Evolutionary conservation across 2,329 filamentous ascomycete genomes (phyloP).

Genomic region (Exophiala dermatitidis): DNA sequence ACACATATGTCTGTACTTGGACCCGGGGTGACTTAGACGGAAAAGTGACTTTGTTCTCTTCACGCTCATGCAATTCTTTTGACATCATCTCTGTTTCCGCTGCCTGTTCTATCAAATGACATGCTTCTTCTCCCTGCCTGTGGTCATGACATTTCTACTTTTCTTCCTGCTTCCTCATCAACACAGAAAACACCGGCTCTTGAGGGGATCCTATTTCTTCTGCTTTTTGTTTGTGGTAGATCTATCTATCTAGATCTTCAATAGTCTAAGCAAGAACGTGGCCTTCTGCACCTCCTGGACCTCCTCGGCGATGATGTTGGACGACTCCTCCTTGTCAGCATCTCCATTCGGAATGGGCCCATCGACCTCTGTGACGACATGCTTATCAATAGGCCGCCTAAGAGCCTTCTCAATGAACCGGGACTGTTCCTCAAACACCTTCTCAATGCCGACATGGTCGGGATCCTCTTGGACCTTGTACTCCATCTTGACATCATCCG

Average conservation of each 20-base stretch:
- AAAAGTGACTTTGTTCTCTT: no score
- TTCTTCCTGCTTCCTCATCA: no score
- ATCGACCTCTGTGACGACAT: constrained; percentile 54
- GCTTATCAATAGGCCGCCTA: constrained; percentile 67
- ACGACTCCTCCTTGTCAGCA: constrained; percentile 39
- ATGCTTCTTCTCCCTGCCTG: no score
- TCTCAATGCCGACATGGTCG: constrained; percentile 63
- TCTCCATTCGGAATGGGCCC: constrained; percentile 37
- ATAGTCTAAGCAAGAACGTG: constrained; percentile 66
- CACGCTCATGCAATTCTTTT: no score
- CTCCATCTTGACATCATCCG: constrained; percentile 93
- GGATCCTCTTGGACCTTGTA: constrained; percentile 76
- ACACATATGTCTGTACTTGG: no score
- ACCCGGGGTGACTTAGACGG: no score
- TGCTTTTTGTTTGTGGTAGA: not conserved
- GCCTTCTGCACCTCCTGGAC: constrained; percentile 81
- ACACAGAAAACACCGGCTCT: no score
- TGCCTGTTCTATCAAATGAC: no score
- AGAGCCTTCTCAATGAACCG: constrained; percentile 67
- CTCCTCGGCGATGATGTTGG: constrained; percentile 63
- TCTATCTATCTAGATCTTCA: constrained; percentile 54
- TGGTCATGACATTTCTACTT: no score
- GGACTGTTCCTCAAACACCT: constrained; percentile 62
- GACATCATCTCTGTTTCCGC: no score
- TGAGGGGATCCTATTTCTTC: no score